A percentile compares a stretch with the other conserved stretches of the same genome.
phyloP scores from a whole-genome alignment of 306 rosid species.

The Fragaria iinumae region DNA sequence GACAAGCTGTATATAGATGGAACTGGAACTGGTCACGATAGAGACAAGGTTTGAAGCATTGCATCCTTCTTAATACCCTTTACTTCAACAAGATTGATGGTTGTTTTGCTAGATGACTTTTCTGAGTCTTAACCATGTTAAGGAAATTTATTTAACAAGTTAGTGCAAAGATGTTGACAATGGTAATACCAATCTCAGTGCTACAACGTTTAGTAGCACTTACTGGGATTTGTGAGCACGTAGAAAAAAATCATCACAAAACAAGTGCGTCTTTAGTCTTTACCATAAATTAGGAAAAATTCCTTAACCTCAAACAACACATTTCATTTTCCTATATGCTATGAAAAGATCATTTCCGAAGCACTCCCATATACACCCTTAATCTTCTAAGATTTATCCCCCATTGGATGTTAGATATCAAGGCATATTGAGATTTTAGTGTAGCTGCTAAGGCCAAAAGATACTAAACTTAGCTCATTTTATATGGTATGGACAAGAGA shows the following conservation, averaged over 20 bases:
- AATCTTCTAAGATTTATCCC: background rate
- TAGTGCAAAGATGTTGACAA: no score
- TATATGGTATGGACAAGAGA: background rate
- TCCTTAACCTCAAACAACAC: background rate
- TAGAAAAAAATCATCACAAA: background rate
- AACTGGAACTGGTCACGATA: slow-evolving; percentile 15
- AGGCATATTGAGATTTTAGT: background rate
- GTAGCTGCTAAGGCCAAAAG: background rate
- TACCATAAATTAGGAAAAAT: background rate
- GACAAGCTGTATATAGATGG: slow-evolving; percentile 45
- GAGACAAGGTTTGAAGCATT: slow-evolving; percentile 30
- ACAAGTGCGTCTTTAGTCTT: background rate
- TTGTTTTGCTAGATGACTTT: slow-evolving; percentile 6
- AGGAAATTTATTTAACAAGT: background rate
- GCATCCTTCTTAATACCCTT: background rate
- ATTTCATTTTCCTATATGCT: background rate
- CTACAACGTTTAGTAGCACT: background rate
- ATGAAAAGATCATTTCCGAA: background rate
- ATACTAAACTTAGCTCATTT: background rate
- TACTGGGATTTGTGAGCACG: background rate
- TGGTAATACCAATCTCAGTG: background rate
- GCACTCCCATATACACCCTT: background rate
- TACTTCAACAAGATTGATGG: background rate
- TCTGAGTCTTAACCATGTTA: background rate
- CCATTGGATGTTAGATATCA: background rate